phyloP scores from a whole-genome alignment of 257 asterid species.

The Ocimum tenuiflorum region DNA sequence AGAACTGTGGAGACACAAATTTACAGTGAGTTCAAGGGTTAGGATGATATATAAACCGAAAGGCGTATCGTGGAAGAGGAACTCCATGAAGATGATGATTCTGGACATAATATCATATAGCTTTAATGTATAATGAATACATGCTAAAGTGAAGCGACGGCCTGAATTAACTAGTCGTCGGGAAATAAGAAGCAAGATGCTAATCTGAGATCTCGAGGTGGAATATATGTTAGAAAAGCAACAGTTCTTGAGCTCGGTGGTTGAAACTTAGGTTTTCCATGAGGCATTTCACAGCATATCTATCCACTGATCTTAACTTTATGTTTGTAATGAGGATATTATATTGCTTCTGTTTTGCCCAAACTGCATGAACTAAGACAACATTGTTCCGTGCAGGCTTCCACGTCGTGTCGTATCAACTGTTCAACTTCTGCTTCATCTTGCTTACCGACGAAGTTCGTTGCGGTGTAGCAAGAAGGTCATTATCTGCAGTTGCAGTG shows the following conservation, averaged over 20 bases:
- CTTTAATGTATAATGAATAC: too few relatives aligned
- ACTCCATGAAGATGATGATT: too few relatives aligned
- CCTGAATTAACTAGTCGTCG: not conserved
- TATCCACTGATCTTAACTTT: too few relatives aligned
- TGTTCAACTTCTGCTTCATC: constrained; percentile 16
- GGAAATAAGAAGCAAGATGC: not conserved
- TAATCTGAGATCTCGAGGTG: not conserved
- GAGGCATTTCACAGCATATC: not conserved
- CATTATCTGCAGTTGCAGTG: constrained; percentile 7
- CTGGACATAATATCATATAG: too few relatives aligned
- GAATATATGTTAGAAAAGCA: not conserved
- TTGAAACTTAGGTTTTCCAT: not conserved
- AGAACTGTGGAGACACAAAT: too few relatives aligned
- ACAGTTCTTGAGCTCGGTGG: not conserved
- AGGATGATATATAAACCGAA: too few relatives aligned
- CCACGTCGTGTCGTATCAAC: constrained; percentile 25
- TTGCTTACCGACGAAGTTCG: not conserved
- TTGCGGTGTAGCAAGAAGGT: constrained; percentile 1
- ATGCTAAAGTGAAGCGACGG: too few relatives aligned
- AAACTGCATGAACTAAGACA: constrained; percentile 7
- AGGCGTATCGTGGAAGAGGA: too few relatives aligned
- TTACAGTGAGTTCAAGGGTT: too few relatives aligned
- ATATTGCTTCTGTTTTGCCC: not conserved
- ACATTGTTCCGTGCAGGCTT: constrained; percentile 29
- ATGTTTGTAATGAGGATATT: too few relatives aligned